Evolutionary conservation across 345 rosid genomes (phyloP).

Genomic region (Populus nigra): DNA sequence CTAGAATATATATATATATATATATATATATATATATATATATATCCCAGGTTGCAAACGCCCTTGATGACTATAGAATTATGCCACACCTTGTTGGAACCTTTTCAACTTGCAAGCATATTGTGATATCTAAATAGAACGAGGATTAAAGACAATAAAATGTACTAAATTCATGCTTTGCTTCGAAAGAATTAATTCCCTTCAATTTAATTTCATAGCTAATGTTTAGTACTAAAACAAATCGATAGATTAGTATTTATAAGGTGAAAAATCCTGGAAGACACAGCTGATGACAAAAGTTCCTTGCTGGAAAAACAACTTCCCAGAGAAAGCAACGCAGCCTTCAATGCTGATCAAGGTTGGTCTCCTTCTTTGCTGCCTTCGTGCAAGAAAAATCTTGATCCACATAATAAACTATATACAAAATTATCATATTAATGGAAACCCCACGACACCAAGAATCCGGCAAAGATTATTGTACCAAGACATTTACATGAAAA

Average conservation of each 20-base stretch:
- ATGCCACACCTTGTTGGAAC: too few relatives aligned
- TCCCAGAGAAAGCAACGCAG: neutral
- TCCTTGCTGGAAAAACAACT: too few relatives aligned
- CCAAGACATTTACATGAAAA: neutral
- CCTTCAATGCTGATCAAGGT: neutral
- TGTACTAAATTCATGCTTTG: neutral
- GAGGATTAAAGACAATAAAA: neutral
- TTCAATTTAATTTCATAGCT: neutral
- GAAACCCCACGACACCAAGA: neutral
- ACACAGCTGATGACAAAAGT: neutral
- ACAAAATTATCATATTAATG: constrained; percentile 1
- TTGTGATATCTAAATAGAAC: neutral
- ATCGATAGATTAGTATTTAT: neutral
- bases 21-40: too few relatives aligned
- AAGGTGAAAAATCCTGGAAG: neutral
- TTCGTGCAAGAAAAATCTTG: neutral
- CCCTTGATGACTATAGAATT: too few relatives aligned
- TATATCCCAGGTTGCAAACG: too few relatives aligned
- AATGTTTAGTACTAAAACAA: neutral
- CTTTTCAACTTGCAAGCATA: neutral
- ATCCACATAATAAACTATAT: constrained; percentile 2
- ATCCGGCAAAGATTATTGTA: neutral
- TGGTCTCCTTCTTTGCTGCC: neutral
- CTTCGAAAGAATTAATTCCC: neutral
- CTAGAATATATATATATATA: too few relatives aligned